Evolutionary conservation across 768 basidiomycete genomes (phyloP), one percentile per base, ranked within the genome.

Genomic region (Xerocomus potaroensis): DNA sequence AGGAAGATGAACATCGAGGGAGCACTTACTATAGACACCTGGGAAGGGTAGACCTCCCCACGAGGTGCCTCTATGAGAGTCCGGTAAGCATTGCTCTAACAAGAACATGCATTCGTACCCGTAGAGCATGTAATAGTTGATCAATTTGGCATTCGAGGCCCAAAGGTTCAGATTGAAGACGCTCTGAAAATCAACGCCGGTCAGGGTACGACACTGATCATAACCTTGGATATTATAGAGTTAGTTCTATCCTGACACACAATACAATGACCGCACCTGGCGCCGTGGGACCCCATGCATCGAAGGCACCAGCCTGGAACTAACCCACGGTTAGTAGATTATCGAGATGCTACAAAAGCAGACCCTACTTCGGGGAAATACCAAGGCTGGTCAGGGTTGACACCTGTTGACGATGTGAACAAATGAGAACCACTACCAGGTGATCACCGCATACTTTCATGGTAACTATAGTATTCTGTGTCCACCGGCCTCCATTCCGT

Each of bases 81-180:
- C 16, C 19, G 12, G 8, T 58, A 19, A 56, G 50, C 18, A 9
- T 21, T 0, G 15, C 3, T 32, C 35, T 30, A 32, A n/a, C 8
- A 19, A 46, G 33, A 30, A 31, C 31, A 26, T 8, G 27, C 12
- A 6, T 44, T 22, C 68, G 22, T 60, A 84, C 84, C 84, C 88
- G 55, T 81, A 89, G 44, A 89, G 54, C 91, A 92, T 91, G 65
- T 92, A 92, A 51, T 86, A 87, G 56, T 79, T 89, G 48, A 91
- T 80, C 36, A 92, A 57, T 58, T 91, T 92, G 2, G 80, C 85
- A 64, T 91, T 91, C 40, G 78, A 76, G 9, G 89, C 87, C 84
- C 84, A 89, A 36, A 88, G 72, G 43, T 85, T 71, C 47, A 80
- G 74, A 55, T 92, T 80, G 65, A 90, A 91, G 6, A 91, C 91